Base-by-base conservation (phyloP, 176 grass and related monocot genomes). In the Hyparrhenia diplandra region DNA sequence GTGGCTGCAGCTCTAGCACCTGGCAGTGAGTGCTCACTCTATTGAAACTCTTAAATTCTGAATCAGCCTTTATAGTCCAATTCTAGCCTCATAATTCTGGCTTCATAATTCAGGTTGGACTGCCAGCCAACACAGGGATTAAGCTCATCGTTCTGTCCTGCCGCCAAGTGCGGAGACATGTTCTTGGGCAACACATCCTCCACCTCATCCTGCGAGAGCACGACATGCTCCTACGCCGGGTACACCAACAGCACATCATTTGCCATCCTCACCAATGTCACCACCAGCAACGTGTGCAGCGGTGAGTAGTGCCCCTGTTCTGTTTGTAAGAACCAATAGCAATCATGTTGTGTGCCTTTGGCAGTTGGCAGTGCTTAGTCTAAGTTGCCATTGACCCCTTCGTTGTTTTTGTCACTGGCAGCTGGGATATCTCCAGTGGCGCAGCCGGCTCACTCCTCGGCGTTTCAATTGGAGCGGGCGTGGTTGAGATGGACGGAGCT, bases 181-280 rank as follows among this genome's bases (percentile, higher is more conserved):
- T 84, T 73, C 85, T 85, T 99, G 0, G 96, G 96, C 9, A 91
- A 93, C 85, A 84, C 76, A 4, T 88, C 92, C 18, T 87, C 86
- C 28, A 66, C 57, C 51, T 82, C 90, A 6, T 63, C 76, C 28
- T 99, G 96, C 21, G 89, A 90, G 76, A 70, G 36, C 76, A 93
- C 61, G 9, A 59, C 57, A 4, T 99, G 96, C 71, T 82, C 85
- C 16, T 99, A 99, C 20, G 83, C 72, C 8, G 96, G 96, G 67
- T 99, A 95, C 82, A 95, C 96, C 29, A 95, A 91, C 57, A 71
- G 55, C 58, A 87, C 92, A 63, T 79, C 87, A 0, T 95, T 99
- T 67, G 55, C 21, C 76, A 99, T 99, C 71, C 82, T 93, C 1
- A n/a, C 90, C 62, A 91, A 91, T 73, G 63, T 91, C 23, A 99